Evolutionary conservation across 2,329 filamentous ascomycete genomes (phyloP).

Genomic region (Ceratocystis alfenasii): DNA sequence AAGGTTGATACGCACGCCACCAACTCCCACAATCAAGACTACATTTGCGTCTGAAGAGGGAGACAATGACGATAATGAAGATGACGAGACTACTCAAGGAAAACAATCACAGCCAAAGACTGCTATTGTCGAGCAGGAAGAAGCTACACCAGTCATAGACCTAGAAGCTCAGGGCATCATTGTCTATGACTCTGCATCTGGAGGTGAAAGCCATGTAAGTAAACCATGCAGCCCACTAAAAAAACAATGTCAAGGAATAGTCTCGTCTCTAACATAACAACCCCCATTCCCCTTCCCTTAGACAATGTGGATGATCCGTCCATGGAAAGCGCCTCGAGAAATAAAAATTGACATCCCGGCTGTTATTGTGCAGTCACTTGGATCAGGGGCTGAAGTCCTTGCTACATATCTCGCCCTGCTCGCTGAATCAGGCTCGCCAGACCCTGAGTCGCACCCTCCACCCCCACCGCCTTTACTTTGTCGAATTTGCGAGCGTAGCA

Average conservation of each 20-base stretch:
- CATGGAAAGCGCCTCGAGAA: conserved; percentile 75
- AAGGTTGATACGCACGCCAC: conserved; percentile 13
- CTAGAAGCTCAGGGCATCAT: conserved; percentile 97
- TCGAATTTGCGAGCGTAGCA: conserved; percentile 93
- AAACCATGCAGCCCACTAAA: background rate
- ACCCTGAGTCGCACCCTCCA: conserved; percentile 63
- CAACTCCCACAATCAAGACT: conserved; percentile 30
- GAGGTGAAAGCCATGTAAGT: conserved; percentile 80
- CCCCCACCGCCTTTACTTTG: conserved; percentile 79
- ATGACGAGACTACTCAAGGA: conserved; percentile 16
- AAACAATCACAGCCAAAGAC: conserved; percentile 26
- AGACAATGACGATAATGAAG: conserved; percentile 29
- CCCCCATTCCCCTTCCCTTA: conserved; percentile 32
- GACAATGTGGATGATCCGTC: conserved; percentile 99
- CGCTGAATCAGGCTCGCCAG: conserved; percentile 69
- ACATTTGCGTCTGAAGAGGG: conserved; percentile 22
- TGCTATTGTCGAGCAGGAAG: conserved; percentile 35
- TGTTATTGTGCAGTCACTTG: conserved; percentile 81
- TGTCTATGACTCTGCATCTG: conserved; percentile 82
- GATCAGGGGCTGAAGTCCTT: conserved; percentile 86
- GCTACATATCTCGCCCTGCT: conserved; percentile 85
- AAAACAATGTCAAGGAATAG: background rate
- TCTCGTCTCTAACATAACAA: background rate
- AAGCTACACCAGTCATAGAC: conserved; percentile 43
- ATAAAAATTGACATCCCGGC: conserved; percentile 90